A percentile compares a stretch with the other conserved stretches of the same genome.
Conservation (phyloP, 306 rosid genomes). For the Argentina anserina region DNA sequence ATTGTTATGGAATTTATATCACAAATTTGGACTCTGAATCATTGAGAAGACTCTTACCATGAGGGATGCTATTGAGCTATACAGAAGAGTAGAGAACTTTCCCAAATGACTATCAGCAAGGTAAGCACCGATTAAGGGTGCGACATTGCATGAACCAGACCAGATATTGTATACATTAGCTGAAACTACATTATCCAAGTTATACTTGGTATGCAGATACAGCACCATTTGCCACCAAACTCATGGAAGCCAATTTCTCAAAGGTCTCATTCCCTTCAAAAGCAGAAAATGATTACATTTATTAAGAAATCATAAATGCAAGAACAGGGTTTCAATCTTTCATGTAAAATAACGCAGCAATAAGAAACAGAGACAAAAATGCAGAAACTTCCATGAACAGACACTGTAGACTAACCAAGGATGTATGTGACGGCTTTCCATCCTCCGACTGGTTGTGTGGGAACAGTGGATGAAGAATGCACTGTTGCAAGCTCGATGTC, state of each 20-base stretch:
- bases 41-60: conserved; percentile 29
- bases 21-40: background rate
- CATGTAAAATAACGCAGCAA: background rate
- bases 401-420: conserved; percentile 45
- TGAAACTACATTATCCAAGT: conserved; percentile 41
- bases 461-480: conserved; percentile 16
- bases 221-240: conserved; percentile 53
- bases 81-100: conserved; percentile 41
- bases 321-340: background rate
- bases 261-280: conserved; percentile 59
- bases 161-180: conserved; percentile 51
- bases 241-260: conserved; percentile 69
- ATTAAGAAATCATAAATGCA: background rate
- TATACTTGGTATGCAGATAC: conserved; percentile 51
- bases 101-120: conserved; percentile 52
- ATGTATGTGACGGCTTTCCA: conserved; percentile 49
- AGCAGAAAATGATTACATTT: background rate
- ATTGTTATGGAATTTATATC: background rate
- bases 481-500: conserved; percentile 16
- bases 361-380: background rate
- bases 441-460: conserved; percentile 35
- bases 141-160: conserved; percentile 53
- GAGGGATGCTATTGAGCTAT: conserved; percentile 42
- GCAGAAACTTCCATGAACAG: background rate
- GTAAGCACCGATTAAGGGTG: conserved; percentile 53